Conservation (phyloP, 176 grass and related monocot species). For the Bolboschoenus planiculmis region DNA sequence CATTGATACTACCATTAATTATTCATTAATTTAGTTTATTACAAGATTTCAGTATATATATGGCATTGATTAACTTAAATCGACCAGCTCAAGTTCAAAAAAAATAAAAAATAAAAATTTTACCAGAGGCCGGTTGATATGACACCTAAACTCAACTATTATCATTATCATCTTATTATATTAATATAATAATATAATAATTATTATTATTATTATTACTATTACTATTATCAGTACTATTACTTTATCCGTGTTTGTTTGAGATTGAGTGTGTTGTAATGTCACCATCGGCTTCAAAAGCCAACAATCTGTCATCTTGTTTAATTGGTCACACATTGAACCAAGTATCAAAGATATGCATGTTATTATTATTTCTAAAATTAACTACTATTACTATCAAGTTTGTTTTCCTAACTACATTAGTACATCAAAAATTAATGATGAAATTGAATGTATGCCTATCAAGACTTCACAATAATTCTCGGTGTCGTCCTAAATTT, state of each 20-base stretch:
- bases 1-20: too few species aligned
- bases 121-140: too few species aligned
- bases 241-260: background rate
- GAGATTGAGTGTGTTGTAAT: background rate
- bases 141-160: too few species aligned
- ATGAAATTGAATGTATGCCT: background rate
- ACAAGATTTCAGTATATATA: too few species aligned
- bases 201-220: too few species aligned
- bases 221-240: too few species aligned
- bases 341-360: background rate
- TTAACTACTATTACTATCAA: background rate
- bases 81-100: too few species aligned
- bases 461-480: background rate
- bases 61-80: too few species aligned
- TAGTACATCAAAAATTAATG: background rate
- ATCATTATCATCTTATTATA: too few species aligned
- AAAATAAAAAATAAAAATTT: too few species aligned
- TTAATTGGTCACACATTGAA: background rate
- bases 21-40: too few species aligned
- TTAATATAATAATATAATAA: too few species aligned
- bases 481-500: background rate
- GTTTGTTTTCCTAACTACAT: background rate
- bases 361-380: background rate
- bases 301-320: background rate
- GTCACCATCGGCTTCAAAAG: background rate